phyloP scores from a whole-genome alignment of 495 filamentous ascomycete genomes.

The Arthonia radiata region DNA sequence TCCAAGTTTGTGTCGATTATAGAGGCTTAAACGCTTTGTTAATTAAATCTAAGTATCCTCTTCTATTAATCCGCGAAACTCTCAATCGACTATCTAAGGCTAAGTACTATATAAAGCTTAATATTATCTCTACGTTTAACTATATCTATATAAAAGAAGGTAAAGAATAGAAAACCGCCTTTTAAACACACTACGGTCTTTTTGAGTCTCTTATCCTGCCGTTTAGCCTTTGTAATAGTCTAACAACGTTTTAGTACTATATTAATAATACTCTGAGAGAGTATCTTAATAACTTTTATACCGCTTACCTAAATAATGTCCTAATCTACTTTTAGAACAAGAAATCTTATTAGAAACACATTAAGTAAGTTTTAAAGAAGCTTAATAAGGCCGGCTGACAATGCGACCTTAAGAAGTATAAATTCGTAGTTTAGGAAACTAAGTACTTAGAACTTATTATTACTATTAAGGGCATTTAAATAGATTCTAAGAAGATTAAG shows the following conservation, averaged over 20 bases:
- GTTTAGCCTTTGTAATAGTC: conserved; percentile 9
- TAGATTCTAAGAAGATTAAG: conserved; percentile 9
- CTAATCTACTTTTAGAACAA: conserved; percentile 12
- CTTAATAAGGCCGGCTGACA: conserved; percentile 7
- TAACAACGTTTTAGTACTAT: conserved; percentile 10
- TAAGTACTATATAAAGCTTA: conserved; percentile 9
- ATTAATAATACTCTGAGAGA: conserved; percentile 11
- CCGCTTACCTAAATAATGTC: conserved; percentile 15
- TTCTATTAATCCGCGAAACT: conserved; percentile 9
- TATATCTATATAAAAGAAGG: conserved; percentile 11
- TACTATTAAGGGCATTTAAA: conserved; percentile 7
- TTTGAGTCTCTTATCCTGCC: conserved; percentile 11
- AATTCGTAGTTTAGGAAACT: conserved; percentile 8
- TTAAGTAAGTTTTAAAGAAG: conserved; percentile 7
- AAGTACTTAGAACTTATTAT: conserved; percentile 11
- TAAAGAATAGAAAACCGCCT: conserved; percentile 15
- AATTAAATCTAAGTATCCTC: conserved; percentile 7
- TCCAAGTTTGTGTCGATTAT: conserved; percentile 11
- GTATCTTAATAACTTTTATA: conserved; percentile 9
- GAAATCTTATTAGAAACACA: conserved; percentile 7
- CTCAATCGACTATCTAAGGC: conserved; percentile 4
- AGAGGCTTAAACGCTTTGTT: conserved; percentile 6
- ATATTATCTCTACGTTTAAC: conserved; percentile 17
- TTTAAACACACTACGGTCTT: conserved; percentile 10
- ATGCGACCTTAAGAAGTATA: conserved; percentile 12